Percentiles rank a stretch among this genome's conserved stretches.
Evolutionary conservation across 2,329 filamentous ascomycete species (phyloP).

Genomic region (Grosmannia penicillata): DNA sequence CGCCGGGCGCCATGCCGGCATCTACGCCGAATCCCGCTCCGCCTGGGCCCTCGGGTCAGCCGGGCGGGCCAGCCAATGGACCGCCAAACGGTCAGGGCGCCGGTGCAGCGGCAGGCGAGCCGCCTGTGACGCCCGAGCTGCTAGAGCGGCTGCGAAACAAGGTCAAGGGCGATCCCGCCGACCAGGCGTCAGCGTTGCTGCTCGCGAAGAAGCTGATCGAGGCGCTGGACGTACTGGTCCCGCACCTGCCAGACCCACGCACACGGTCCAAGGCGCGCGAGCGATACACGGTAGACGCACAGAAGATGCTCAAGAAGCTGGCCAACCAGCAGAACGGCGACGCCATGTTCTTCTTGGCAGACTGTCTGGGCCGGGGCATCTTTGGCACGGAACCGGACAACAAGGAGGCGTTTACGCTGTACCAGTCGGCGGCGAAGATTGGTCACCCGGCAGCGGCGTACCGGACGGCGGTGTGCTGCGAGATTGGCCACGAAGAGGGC

Average conservation of each 20-base stretch:
- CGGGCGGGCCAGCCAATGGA: too few relatives aligned
- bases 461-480: constrained; percentile 90
- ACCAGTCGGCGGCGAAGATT: constrained; percentile 83
- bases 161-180: constrained; percentile 56
- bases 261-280: constrained; percentile 64
- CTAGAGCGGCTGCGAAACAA: constrained; percentile 58
- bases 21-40: constrained; percentile 12
- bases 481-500: constrained; percentile 87
- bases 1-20: not conserved
- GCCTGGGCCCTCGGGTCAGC: constrained; percentile 11
- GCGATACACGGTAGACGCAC: constrained; percentile 68
- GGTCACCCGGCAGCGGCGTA: constrained; percentile 82
- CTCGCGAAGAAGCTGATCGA: constrained; percentile 78
- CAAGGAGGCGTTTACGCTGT: constrained; percentile 86
- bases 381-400: constrained; percentile 69
- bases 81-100: too few relatives aligned
- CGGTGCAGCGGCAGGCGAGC: constrained; percentile 7
- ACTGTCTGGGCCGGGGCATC: constrained; percentile 70
- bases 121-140: constrained; percentile 62
- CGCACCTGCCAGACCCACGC: constrained; percentile 50
- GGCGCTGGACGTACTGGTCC: constrained; percentile 62
- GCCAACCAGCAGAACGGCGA: constrained; percentile 58
- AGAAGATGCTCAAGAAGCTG: constrained; percentile 86
- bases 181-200: constrained; percentile 54
- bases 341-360: constrained; percentile 87